phyloP scores from a whole-genome alignment of 306 rosid genomes.

The Quercus suber region DNA sequence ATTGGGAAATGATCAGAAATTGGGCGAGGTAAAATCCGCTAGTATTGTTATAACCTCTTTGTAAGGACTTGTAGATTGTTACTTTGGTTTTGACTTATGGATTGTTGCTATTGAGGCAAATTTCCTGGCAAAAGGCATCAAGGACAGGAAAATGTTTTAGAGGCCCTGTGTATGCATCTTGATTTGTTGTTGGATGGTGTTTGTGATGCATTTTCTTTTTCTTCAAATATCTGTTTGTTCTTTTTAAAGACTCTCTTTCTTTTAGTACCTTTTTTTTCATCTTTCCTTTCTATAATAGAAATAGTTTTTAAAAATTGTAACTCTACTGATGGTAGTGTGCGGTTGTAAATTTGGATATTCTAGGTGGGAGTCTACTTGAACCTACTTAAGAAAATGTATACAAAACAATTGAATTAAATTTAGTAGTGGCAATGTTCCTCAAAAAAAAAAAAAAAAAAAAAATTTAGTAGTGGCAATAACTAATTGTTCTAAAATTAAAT shows the following conservation, averaged over 20 bases:
- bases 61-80: background rate
- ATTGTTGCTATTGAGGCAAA: background rate
- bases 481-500: background rate
- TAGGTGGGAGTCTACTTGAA: background rate
- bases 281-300: background rate
- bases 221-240: background rate
- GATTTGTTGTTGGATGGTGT: background rate
- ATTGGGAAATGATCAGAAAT: too few species aligned
- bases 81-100: background rate
- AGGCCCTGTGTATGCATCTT: background rate
- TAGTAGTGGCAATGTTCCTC: background rate
- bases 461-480: background rate
- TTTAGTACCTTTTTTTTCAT: background rate
- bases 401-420: background rate
- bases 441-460: too few species aligned
- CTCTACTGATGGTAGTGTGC: background rate
- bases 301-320: background rate
- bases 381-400: background rate
- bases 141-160: background rate
- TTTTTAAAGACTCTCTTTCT: background rate
- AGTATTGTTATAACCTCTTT: background rate
- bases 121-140: background rate
- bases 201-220: background rate
- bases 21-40: too few species aligned
- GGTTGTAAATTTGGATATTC: background rate